Base-by-base conservation (phyloP, 768 basidiomycete genomes). In the Suillus ampliporus region DNA sequence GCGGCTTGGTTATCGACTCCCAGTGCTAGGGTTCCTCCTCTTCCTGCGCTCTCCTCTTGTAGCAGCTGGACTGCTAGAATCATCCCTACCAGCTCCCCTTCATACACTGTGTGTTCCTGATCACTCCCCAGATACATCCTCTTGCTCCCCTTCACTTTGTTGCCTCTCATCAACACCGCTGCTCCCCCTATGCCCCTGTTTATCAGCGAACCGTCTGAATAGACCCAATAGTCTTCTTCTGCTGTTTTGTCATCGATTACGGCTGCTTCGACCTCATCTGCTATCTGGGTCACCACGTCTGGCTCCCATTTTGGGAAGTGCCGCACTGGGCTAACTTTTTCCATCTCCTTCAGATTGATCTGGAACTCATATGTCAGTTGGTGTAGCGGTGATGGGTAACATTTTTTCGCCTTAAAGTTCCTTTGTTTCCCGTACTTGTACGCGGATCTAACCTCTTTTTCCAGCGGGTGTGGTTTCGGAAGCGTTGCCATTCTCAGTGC, bases 61-160 rank as follows among this genome's bases (percentile, higher is more conserved):
- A 79, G 40, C 11, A 79, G 65, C 6, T 76, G 64, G 2, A 72
- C 13, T 0, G 64, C 74, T 5, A 79, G 60, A 0, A 72, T 38
- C 5, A 74, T 52, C 0, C 74, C 77, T 7, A 74, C 69, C 1
- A 68, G n/a, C 54, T 79, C 75, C 1, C 68, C 77, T 61, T 76
- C 74, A 51, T 73, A 74, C 1, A 74, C 72, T 2, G 69, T 7
- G 35, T 37, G 35, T 6, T 37, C 9, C 35, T 3, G 2, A 14
- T 40, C 38, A 15, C 38, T 40, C 3, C 75, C 73, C 2, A 79
- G 67, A 19, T 71, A 51, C 23, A 63, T 63, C 17, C 62, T 57
- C 11, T 73, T 47, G 4, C 53, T 43, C 17, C 51, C 53, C n/a
- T 8, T 31, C 19, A 26, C 19, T 37, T 15, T 10, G 9, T 65